Conservation (phyloP, 2,329 filamentous ascomycete species). For the Lachnellula hyalina region DNA sequence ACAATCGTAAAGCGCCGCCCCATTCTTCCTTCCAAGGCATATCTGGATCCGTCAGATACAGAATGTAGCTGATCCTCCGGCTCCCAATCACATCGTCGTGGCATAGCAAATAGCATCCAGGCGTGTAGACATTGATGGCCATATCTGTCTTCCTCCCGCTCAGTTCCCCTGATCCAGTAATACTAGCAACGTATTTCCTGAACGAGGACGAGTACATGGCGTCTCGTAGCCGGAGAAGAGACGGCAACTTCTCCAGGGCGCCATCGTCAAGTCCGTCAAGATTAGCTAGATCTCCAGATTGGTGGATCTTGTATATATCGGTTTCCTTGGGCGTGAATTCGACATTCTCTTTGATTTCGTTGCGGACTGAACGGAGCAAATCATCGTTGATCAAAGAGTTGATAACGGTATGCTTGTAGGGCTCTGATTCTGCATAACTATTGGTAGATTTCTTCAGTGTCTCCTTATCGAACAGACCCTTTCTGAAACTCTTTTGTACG, state of each 20-base stretch:
- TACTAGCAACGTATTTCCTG: constrained; percentile 78
- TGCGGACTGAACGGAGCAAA: constrained; percentile 79
- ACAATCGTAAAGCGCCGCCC: constrained; percentile 88
- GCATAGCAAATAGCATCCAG: constrained; percentile 90
- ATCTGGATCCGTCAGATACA: constrained; percentile 92
- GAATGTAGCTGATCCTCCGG: constrained; percentile 89
- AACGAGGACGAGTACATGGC: constrained; percentile 88
- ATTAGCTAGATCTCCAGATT: constrained; percentile 95
- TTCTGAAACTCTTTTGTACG: constrained; percentile 48
- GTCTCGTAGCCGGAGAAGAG: constrained; percentile 86
- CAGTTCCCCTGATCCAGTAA: constrained; percentile 80
- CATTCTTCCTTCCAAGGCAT: constrained; percentile 83
- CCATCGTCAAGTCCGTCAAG: constrained; percentile 87
- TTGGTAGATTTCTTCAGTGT: constrained; percentile 54
- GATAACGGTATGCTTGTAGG: constrained; percentile 93
- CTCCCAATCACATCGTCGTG: constrained; percentile 99
- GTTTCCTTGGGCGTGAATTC: constrained; percentile 98
- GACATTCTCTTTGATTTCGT: constrained; percentile 84
- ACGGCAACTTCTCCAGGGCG: constrained; percentile 79
- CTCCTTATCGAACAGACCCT: constrained; percentile 57
- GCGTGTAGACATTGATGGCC: constrained; percentile 98
- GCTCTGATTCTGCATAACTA: constrained; percentile 58
- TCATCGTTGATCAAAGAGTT: constrained; percentile 70
- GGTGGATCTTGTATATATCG: constrained; percentile 99
- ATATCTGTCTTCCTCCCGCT: constrained; percentile 96